Evolutionary conservation across 768 basidiomycete species (phyloP).

Genomic region (Trametes gibbosa): DNA sequence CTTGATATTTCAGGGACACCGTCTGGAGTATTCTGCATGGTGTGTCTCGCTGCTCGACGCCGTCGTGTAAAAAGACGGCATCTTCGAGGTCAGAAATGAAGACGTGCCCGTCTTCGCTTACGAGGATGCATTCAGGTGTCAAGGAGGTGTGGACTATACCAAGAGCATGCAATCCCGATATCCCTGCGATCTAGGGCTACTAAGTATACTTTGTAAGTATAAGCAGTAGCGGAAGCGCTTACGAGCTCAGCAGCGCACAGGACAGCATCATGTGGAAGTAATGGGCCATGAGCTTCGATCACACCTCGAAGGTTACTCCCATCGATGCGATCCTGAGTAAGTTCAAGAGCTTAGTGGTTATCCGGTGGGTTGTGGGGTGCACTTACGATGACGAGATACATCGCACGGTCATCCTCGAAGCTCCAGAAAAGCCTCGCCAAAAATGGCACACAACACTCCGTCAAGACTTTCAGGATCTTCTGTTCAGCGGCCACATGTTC

Average conservation of each 20-base stretch:
- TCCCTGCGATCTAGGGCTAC: constrained; percentile 34
- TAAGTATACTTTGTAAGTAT: not conserved
- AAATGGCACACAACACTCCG: constrained; percentile 36
- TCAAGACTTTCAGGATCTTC: constrained; percentile 36
- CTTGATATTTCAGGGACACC: constrained; percentile 33
- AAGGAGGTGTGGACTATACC: constrained; percentile 49
- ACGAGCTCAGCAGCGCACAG: constrained; percentile 53
- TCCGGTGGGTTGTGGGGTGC: not conserved
- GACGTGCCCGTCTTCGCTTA: constrained; percentile 46
- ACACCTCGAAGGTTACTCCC: not conserved
- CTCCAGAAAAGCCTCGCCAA: constrained; percentile 38
- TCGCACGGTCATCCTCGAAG: constrained; percentile 39
- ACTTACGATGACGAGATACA: constrained; percentile 42
- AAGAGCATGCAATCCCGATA: constrained; percentile 42
- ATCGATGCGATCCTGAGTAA: constrained; percentile 9
- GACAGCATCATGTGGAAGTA: constrained; percentile 35
- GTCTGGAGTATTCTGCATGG: too few relatives aligned
- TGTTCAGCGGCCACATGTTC: constrained; percentile 28
- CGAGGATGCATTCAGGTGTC: constrained; percentile 42
- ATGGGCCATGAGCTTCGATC: constrained; percentile 27
- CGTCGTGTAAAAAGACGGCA: constrained; percentile 25
- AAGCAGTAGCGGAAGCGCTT: constrained; percentile 13
- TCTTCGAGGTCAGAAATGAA: constrained; percentile 43
- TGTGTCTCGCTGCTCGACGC: not conserved
- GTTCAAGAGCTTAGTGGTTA: too few relatives aligned